Conservation (phyloP, 257 asterid species). For the Linderniella brevidens region DNA sequence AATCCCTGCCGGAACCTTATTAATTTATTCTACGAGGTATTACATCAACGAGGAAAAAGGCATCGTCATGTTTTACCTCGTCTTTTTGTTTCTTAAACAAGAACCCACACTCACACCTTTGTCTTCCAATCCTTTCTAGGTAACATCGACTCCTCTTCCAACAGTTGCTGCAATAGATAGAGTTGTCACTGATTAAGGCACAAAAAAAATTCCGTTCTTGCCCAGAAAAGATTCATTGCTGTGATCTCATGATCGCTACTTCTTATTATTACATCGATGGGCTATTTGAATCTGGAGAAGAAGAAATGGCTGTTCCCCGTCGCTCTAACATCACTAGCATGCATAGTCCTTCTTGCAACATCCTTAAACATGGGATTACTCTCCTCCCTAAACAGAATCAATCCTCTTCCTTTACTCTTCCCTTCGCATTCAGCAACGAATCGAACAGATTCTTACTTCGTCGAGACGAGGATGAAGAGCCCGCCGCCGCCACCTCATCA, state of each 20-base stretch:
- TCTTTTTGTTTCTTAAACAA: no score
- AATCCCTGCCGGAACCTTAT: no score
- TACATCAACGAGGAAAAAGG: no score
- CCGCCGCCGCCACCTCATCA: constrained; percentile 14
- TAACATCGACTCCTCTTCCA: no score
- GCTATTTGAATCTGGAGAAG: constrained; percentile 20
- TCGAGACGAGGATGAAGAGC: constrained; percentile 18
- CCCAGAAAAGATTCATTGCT: not conserved
- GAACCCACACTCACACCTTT: no score
- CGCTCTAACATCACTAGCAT: constrained; percentile 18
- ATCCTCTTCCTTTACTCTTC: constrained; percentile 24
- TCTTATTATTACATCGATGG: not conserved
- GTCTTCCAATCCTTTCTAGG: no score
- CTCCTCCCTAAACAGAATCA: constrained; percentile 17
- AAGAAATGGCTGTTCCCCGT: constrained; percentile 41
- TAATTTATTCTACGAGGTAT: no score
- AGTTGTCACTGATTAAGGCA: no score
- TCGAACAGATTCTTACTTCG: constrained; percentile 17
- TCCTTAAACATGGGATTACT: constrained; percentile 11
- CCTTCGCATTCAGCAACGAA: constrained; percentile 14
- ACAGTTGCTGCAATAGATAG: no score
- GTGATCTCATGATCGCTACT: not conserved
- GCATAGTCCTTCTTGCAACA: constrained; percentile 22
- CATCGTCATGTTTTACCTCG: no score
- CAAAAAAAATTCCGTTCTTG: not conserved